Percentiles rank a stretch among this genome's conserved stretches.
Evolutionary conservation across 1,284 basidiomycete species (phyloP).

Genomic region (Volvariella surrecta): DNA sequence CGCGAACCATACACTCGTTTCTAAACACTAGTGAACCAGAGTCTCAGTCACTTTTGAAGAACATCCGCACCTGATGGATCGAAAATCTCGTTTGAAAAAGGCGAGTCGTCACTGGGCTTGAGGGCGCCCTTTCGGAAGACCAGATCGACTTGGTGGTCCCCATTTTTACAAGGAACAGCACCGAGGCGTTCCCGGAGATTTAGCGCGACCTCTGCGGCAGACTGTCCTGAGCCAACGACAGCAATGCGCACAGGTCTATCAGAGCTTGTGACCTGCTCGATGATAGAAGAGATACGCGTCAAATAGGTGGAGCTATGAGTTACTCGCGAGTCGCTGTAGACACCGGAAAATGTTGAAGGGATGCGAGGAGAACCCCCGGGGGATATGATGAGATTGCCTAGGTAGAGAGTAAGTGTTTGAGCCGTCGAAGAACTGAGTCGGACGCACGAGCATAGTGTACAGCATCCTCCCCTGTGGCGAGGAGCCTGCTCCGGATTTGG

Average conservation of each 20-base stretch:
- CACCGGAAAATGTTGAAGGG: constrained; percentile 26
- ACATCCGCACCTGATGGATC: constrained; percentile 36
- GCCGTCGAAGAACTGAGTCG: constrained; percentile 7
- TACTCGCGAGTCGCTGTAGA: constrained; percentile 26
- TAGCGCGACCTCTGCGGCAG: constrained; percentile 45
- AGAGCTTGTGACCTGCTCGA: constrained; percentile 17
- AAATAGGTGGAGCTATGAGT: constrained; percentile 39
- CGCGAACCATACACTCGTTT: constrained; percentile 31
- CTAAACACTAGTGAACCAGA: constrained; percentile 16
- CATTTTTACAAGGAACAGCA: constrained; percentile 15
- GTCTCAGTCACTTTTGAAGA: constrained; percentile 4
- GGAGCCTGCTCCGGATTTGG: constrained; percentile 27
- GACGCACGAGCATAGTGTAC: constrained; percentile 30
- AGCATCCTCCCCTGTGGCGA: constrained; percentile 25
- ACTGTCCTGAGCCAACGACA: constrained; percentile 49
- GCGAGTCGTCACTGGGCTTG: constrained; percentile 48
- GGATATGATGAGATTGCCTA: constrained; percentile 41
- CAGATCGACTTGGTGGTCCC: constrained; percentile 40
- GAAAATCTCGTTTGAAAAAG: constrained; percentile 54
- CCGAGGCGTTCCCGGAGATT: constrained; percentile 36
- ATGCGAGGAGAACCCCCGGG: constrained; percentile 41
- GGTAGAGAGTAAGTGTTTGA: constrained; percentile 8
- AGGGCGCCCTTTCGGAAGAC: constrained; percentile 46
- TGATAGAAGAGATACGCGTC: constrained; percentile 28
- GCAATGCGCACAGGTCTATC: constrained; percentile 34